Evolutionary conservation across 345 rosid species (phyloP), one percentile per base, ranked within the genome.

Genomic region (Salix viminalis): DNA sequence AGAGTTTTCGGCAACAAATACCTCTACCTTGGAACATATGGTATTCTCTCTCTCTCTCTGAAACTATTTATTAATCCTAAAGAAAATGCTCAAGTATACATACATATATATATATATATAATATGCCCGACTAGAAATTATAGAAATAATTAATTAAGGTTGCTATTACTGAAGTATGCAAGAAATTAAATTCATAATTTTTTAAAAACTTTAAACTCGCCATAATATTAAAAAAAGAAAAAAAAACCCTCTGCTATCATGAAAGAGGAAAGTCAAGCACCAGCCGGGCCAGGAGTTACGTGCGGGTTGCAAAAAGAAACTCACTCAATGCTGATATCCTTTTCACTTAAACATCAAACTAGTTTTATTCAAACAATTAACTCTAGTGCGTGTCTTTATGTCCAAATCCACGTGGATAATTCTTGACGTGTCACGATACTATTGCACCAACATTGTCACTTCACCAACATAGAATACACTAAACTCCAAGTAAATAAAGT

Each of bases 1-100:
- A 83, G 94, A 71, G 94, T 91, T n/a, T 89, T 88, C 69, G 94
- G 92, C 54, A 91, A 91, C 88, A 91, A 91, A 52, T 91, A 91
- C 56, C 91, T 91, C 2, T 91, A 91, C 71, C 94, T 91, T 23
- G 92, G 92, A 44, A 91, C 94, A 21, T 91, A 86, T 1, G 94
- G 94, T 91, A 87, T 58, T 5, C 23, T 18, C 16, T 50, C n/a
- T 48, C 32, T 67, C 58, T 50, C n/a, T 48, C 32, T 67, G 48
- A 2, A 8, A 18, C n/a, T 19, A 2, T 6, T 4, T 39, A 10
- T 42, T 15, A 41, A 61, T 50, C n/a, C 56, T 50, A 6, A 18
- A 50, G 56, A 7, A 50, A 50, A 18, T 50, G 56, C 18, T 18
- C 18, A 50, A 0, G 8, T 5, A 46, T 46, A 46, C 16, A 39